Base-by-base conservation (phyloP, 257 asterid species). In the Eustoma russellianum region DNA sequence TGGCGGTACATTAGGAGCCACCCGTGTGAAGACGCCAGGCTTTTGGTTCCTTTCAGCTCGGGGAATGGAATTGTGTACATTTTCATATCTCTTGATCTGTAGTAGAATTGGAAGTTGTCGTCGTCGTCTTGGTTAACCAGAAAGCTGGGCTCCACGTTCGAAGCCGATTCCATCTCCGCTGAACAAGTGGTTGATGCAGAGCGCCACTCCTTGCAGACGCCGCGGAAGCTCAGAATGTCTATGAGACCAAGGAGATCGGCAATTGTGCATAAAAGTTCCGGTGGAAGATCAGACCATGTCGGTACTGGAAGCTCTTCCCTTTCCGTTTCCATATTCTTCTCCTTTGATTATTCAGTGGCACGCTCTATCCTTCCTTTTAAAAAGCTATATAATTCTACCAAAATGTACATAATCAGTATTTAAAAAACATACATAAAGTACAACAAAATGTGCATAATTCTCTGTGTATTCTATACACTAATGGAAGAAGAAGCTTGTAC, bases 191-290 rank as follows among this genome's bases (percentile, higher is more conserved):
- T 41, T 9, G 73, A 17, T 48, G 77, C 67, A 41, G 24, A 17
- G 14, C 64, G 70, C 77, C 73, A 71, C 19, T 38, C 56, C 19
- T 59, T 66, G 40, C 77, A 71, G 3, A 63, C 64, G n/a, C 64
- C 73, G 1, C 70, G 77, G 16, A 66, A 52, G 0, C 61, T 15
- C 12, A 71, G 63, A 53, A 66, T 66, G 19, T 54, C 64, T 24
- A 62, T 14, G 28, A 66, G 2, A 45, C 61, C 65, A 46, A 67
- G 43, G 10, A 18, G 17, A 18, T 41, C 17, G 41, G 67, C 65
- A 48, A 71, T 58, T 1, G 50, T 49, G 2, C 19, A 38, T 38
- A 72, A n/a, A 53, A 72, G 65, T 16, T 72, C 77, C 1, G 57
- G 46, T 28, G 64, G 65, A n/a, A 63, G 67, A 45, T 72, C 66